Conservation (phyloP, 768 basidiomycete species). For the Macrolepiota dolichaula region DNA sequence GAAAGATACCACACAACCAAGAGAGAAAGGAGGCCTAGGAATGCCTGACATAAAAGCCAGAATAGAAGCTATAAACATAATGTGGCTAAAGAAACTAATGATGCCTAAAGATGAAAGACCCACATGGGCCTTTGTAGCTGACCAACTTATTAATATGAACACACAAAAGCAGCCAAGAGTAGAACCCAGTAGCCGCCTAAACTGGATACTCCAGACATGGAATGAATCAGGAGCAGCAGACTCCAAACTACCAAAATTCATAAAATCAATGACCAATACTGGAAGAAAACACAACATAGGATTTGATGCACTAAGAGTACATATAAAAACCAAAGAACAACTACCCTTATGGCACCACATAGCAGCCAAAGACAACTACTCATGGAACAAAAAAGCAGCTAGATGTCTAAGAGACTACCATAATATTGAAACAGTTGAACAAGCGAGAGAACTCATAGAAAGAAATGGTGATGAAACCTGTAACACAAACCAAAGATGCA, state of each 20-base stretch:
- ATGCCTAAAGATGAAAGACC: constrained; percentile 11
- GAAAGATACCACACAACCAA: constrained; percentile 13
- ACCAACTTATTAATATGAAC: constrained; percentile 1
- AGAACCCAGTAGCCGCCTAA: not conserved
- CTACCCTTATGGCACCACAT: not conserved
- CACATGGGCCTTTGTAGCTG: constrained; percentile 13
- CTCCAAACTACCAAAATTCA: not conserved
- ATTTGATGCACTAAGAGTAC: not conserved
- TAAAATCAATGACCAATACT: not conserved
- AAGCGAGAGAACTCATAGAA: not conserved
- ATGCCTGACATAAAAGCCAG: constrained; percentile 20
- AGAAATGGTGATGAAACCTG: not conserved
- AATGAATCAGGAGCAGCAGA: not conserved
- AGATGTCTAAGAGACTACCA: not conserved
- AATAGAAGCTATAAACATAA: constrained; percentile 21
- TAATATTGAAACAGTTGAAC: not conserved
- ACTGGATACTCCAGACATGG: not conserved
- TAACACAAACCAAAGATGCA: not conserved
- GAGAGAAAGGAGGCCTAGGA: constrained; percentile 17
- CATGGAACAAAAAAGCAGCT: not conserved
- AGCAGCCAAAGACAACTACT: not conserved
- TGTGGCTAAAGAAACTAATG: constrained; percentile 19
- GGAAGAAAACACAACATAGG: not conserved
- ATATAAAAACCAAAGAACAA: not conserved
- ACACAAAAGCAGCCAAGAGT: not conserved